Percentiles rank a stretch among this genome's conserved stretches.
These are phyloP conservation scores for Thielaviopsis punctulata DNA, from an alignment of 2,329 filamentous ascomycete genomes.

Conservation along the genomic window DNA sequence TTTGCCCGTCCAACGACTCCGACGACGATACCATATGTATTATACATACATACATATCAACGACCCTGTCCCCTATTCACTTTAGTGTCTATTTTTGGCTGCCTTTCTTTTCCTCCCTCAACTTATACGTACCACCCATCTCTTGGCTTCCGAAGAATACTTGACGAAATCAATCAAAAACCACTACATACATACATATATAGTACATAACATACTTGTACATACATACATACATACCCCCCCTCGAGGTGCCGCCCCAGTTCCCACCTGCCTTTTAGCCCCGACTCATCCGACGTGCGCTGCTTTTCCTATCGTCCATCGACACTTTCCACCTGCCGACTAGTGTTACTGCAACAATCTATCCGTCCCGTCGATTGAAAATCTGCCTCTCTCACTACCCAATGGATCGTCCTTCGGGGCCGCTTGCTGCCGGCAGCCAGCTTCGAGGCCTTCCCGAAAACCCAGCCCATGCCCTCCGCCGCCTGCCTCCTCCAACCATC, in stretches of 20 bases:
- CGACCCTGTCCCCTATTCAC: background rate
- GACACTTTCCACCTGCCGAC: background rate
- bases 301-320: too few relatives aligned
- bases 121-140: background rate
- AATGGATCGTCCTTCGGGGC: conserved; percentile 12
- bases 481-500: conserved; percentile 21
- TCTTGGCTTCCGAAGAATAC: too few relatives aligned
- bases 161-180: too few relatives aligned
- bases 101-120: too few relatives aligned
- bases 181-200: too few relatives aligned
- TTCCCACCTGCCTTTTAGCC: too few relatives aligned
- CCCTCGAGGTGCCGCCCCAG: too few relatives aligned
- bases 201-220: too few relatives aligned
- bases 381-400: background rate
- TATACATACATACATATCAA: too few relatives aligned
- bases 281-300: background rate
- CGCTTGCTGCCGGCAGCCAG: conserved; percentile 19
- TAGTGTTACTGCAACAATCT: too few relatives aligned
- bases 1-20: background rate
- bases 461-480: conserved; percentile 18
- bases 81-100: background rate
- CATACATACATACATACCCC: too few relatives aligned
- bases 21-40: background rate
- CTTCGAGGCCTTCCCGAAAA: conserved; percentile 25
- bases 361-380: background rate